phyloP scores from a whole-genome alignment of 345 rosid species.

The Eucalyptus erythrocorys region DNA sequence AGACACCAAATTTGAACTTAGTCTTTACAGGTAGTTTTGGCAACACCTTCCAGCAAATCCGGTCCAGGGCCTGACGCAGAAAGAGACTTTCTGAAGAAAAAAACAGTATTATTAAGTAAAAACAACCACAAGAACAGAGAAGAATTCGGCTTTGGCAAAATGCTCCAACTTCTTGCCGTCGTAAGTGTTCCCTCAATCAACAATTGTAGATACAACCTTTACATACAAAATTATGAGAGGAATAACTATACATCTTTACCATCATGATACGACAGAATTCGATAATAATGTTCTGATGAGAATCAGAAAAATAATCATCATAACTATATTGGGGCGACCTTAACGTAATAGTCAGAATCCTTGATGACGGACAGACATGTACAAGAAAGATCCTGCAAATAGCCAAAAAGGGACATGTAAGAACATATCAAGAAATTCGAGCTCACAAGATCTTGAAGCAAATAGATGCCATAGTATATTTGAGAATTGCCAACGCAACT shows the following conservation, averaged over 20 bases:
- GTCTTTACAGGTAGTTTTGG: neutral
- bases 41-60: neutral
- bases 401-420: neutral
- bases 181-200: neutral
- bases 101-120: neutral
- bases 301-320: neutral
- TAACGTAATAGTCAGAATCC: slow-evolving; percentile 1
- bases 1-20: neutral
- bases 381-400: slow-evolving; percentile 30
- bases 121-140: neutral
- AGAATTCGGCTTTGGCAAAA: neutral
- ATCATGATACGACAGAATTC: neutral
- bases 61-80: neutral
- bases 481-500: neutral
- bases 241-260: slow-evolving; percentile 18
- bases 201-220: slow-evolving; percentile 8
- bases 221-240: slow-evolving; percentile 30
- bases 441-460: neutral
- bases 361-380: slow-evolving; percentile 15
- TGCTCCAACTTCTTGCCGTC: neutral
- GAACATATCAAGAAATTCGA: neutral
- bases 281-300: neutral
- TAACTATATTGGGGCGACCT: neutral
- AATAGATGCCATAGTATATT: neutral
- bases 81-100: neutral